These are phyloP conservation scores for Chondrus crispus DNA, from an alignment of 23 red algal species.

Conservation along the genomic window DNA sequence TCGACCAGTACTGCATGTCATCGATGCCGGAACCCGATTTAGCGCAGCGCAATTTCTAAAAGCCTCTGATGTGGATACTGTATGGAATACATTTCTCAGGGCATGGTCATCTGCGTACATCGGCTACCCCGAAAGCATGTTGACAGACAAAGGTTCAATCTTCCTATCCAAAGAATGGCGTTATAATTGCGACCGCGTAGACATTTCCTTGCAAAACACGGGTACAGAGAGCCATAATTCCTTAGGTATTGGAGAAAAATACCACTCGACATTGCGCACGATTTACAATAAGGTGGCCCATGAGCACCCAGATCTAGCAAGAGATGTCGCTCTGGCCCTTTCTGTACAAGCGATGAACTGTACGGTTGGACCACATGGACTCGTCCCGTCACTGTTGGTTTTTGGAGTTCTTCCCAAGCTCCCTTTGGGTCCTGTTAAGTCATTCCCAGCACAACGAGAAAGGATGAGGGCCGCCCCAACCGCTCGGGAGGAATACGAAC, in stretches of 20 bases:
- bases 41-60: neutral
- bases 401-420: slow-evolving; percentile 5
- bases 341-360: slow-evolving; percentile 10
- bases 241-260: slow-evolving; percentile 10
- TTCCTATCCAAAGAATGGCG: neutral
- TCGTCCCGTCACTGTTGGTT: slow-evolving; percentile 3
- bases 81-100: slow-evolving; percentile 33
- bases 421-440: neutral
- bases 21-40: slow-evolving; percentile 8
- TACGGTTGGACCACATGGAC: slow-evolving; percentile 3
- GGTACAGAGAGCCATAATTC: slow-evolving; percentile 24
- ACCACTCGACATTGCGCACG: neutral
- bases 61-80: neutral
- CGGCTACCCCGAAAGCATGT: neutral
- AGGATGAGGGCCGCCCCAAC: neutral
- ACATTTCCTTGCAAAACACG: neutral
- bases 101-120: neutral
- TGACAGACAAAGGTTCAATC: neutral
- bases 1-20: slow-evolving; percentile 33
- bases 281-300: neutral
- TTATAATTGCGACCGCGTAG: neutral
- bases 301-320: neutral
- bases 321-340: neutral
- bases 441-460: neutral
- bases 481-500: neutral